Evolutionary conservation across 2,329 filamentous ascomycete species (phyloP).

Genomic region (Xylaria polymorpha): DNA sequence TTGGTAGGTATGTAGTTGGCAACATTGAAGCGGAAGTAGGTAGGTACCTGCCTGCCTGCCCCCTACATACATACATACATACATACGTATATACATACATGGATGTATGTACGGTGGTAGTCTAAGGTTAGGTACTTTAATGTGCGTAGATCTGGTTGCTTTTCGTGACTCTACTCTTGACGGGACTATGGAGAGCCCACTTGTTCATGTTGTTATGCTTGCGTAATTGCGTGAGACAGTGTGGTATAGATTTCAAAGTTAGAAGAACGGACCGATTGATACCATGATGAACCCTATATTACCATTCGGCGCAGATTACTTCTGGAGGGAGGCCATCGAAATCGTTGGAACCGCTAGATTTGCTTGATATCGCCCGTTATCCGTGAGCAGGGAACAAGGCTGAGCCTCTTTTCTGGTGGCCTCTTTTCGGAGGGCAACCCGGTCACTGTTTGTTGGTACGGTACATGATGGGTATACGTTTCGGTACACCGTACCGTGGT

Average conservation of each 20-base stretch:
- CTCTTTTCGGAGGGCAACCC: background rate
- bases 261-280: background rate
- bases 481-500: background rate
- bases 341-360: constrained; percentile 6
- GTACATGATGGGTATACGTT: constrained; percentile 8
- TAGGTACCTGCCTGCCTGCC: background rate
- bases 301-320: background rate
- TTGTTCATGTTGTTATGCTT: background rate
- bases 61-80: background rate
- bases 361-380: background rate
- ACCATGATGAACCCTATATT: background rate
- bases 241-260: background rate
- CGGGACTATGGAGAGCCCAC: background rate
- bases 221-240: constrained; percentile 5
- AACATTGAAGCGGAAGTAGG: background rate
- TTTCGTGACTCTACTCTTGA: background rate
- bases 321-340: background rate
- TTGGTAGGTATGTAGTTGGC: too few relatives aligned
- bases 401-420: constrained; percentile 6
- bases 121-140: background rate
- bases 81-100: background rate
- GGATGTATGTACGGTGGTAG: background rate
- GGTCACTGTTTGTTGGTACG: background rate
- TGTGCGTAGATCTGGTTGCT: background rate
- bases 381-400: constrained; percentile 17